Evolutionary conservation across 73 alveolate species (phyloP).

Genomic region (Tetrahymena malaccensis): DNA sequence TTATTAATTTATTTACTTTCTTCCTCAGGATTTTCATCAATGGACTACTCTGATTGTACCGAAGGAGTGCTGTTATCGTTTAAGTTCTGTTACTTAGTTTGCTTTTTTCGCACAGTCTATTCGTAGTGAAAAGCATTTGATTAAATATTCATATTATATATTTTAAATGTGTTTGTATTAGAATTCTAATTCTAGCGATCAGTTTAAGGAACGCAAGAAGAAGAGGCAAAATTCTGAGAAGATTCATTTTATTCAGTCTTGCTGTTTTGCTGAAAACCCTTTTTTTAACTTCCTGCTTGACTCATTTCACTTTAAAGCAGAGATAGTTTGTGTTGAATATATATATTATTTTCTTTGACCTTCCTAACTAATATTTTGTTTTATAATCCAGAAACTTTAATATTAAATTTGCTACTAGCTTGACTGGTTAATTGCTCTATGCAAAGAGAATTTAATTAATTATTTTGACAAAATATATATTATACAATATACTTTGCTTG

Average conservation of each 20-base stretch:
- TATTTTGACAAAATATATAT: not conserved
- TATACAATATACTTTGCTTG: not conserved
- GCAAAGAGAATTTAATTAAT: not conserved
- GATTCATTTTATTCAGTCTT: not conserved
- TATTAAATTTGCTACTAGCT: not conserved
- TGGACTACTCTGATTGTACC: not conserved
- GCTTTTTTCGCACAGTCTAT: not conserved
- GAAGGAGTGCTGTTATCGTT: not conserved
- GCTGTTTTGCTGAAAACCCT: not conserved
- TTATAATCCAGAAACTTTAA: not conserved
- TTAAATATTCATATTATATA: not conserved
- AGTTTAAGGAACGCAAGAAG: not conserved
- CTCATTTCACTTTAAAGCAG: not conserved
- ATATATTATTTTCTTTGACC: not conserved
- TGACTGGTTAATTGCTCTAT: not conserved
- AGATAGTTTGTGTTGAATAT: not conserved
- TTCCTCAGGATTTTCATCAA: not conserved
- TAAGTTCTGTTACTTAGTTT: not conserved
- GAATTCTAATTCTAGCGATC: not conserved
- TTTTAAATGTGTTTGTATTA: not conserved
- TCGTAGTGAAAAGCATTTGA: not conserved
- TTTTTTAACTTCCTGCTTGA: not conserved
- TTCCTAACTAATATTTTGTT: not conserved
- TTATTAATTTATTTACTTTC: not conserved
- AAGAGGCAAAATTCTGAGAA: not conserved